A percentile compares a stretch with the other conserved stretches of the same genome.
Conservation (phyloP, 805 yeast genomes). For the Pichia kluyveri region DNA sequence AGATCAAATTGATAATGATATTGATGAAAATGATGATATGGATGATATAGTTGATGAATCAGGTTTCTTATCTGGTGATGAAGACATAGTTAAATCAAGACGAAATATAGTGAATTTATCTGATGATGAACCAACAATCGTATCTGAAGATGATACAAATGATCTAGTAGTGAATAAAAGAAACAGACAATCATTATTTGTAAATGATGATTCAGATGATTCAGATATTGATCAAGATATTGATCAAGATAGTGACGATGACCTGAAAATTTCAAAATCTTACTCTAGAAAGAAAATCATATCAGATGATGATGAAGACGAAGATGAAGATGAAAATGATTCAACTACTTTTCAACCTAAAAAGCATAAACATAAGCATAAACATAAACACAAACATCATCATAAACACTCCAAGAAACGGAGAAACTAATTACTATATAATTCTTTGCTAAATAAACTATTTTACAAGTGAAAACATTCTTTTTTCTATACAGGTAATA, state of each 20-base stretch:
- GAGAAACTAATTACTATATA: neutral
- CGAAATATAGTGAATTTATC: neutral
- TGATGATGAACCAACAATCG: conserved; percentile 2
- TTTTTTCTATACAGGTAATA: neutral
- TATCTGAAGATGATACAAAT: neutral
- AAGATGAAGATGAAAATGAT: neutral
- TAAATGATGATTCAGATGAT: neutral
- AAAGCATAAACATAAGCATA: conserved; percentile 1
- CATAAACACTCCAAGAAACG: neutral
- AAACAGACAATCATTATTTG: neutral
- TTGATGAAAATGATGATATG: conserved; percentile 9
- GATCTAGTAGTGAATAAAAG: neutral
- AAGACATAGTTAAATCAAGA: neutral
- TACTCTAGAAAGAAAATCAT: neutral
- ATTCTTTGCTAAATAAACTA: too few relatives aligned
- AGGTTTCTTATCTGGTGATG: neutral
- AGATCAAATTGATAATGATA: neutral
- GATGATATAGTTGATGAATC: conserved; percentile 1
- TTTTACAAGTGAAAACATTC: neutral
- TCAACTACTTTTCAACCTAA: neutral
- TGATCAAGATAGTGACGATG: neutral
- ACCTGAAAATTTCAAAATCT: neutral
- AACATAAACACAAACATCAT: neutral
- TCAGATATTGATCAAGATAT: neutral
- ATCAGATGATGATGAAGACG: neutral